A percentile compares a stretch with the other conserved stretches of the same genome.
Conservation (phyloP, 2,329 filamentous ascomycete genomes). For the Elsinoe perseae region DNA sequence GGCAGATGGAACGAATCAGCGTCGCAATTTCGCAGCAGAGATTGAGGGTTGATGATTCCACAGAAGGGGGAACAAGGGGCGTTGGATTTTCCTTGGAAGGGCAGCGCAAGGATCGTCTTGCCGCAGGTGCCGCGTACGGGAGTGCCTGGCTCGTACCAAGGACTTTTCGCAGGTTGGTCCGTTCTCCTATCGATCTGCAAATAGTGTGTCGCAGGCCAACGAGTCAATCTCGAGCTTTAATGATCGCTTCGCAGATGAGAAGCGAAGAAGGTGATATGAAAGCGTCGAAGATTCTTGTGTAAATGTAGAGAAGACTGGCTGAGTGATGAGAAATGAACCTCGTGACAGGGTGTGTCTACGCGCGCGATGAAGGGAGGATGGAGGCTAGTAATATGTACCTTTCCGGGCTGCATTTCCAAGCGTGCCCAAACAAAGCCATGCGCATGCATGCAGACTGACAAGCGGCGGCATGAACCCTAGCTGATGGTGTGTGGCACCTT, state of each 20-base stretch:
- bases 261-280: neutral
- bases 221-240: slow-evolving; percentile 12
- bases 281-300: neutral
- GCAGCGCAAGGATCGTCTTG: slow-evolving; percentile 10
- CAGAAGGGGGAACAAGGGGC: slow-evolving; percentile 12
- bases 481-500: neutral
- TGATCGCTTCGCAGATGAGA: neutral
- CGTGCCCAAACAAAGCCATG: slow-evolving; percentile 1
- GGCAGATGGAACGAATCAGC: slow-evolving; percentile 14
- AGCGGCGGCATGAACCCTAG: neutral
- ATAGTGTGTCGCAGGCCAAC: slow-evolving; percentile 10
- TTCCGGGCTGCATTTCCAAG: neutral
- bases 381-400: neutral
- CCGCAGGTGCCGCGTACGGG: slow-evolving; percentile 10
- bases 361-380: neutral
- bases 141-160: slow-evolving; percentile 13
- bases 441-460: neutral
- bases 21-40: slow-evolving; percentile 12
- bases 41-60: slow-evolving; percentile 1
- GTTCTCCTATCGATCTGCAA: slow-evolving; percentile 12
- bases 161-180: slow-evolving; percentile 3
- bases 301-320: slow-evolving; percentile 1
- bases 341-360: slow-evolving; percentile 8
- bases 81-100: slow-evolving; percentile 13
- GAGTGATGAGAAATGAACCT: neutral